Evolutionary conservation across 2,329 filamentous ascomycete species (phyloP), one percentile per base, ranked within the genome.

Genomic region (Graphilbum ipis-grandicollis): DNA sequence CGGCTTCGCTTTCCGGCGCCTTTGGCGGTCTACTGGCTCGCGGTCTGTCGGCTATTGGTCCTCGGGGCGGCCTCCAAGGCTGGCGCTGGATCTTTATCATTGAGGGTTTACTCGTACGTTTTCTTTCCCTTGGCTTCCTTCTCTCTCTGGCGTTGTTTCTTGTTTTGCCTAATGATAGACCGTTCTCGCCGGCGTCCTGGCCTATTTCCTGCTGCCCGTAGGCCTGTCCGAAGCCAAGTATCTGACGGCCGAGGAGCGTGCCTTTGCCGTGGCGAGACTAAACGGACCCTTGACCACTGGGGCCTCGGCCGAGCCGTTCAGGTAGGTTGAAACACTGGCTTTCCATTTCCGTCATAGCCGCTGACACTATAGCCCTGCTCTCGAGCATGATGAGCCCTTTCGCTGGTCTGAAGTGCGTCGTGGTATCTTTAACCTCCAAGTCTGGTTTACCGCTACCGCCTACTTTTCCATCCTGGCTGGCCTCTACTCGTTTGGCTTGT

Each of bases 61-160:
- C 61, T 0, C 52, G 58, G 4, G 68, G 66, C 2, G 65, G 65
- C 1, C 53, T 72, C 4, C 63, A 62, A 41, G 63, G 62, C 4
- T 77, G 71, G 71, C 57, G 70, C 22, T 76, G 68, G 68, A 74
- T 76, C 14, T 68, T 76, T 39, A 65, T 74, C 33, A 60, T 74
- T 8, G 72, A 75, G 46, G 71, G 72, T 0, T 47, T 72, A 17
- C 47, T 68, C 4, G 62, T 65, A 42, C n/a, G 13, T 10, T 6
- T 3, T 15, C 19, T 22, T 8, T 13, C 8, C 7, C 29, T 14
- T 9, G 14, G 9, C 9, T n/a, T 29, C 9, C n/a, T 31, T 31
- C n/a, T 31, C n/a, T 19, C 30, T n/a, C n/a, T n/a, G n/a, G n/a
- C n/a, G n/a, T n/a, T n/a, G n/a, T n/a, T n/a, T n/a, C n/a, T n/a